Conservation (phyloP, 2,329 filamentous ascomycete species). For the Trichoderma afroharzianum region DNA sequence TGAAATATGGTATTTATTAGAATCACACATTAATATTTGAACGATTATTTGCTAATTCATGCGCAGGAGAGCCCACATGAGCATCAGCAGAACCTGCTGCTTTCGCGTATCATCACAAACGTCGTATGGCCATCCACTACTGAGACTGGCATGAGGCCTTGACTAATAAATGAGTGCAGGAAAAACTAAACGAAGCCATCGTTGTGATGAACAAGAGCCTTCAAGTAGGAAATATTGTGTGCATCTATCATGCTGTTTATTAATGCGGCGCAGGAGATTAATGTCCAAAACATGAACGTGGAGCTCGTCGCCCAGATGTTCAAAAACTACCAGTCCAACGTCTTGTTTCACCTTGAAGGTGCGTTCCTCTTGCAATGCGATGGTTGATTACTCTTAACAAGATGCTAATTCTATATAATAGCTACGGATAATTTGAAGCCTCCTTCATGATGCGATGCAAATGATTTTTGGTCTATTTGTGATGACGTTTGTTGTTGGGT, state of each 20-base stretch:
- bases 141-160: neutral
- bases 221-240: constrained; percentile 51
- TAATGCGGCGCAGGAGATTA: constrained; percentile 69
- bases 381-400: neutral
- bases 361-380: constrained; percentile 23
- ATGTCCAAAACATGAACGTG: constrained; percentile 98
- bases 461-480: neutral
- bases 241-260: too few relatives aligned
- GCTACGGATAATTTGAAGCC: constrained; percentile 82
- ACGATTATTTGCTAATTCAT: neutral
- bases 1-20: neutral
- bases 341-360: constrained; percentile 97
- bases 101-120: constrained; percentile 95
- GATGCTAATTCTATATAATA: constrained; percentile 33
- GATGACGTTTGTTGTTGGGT: neutral
- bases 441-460: constrained; percentile 48
- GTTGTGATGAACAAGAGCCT: constrained; percentile 90
- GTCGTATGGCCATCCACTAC: constrained; percentile 60
- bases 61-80: constrained; percentile 88
- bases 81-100: constrained; percentile 89
- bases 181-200: constrained; percentile 94
- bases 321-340: constrained; percentile 98
- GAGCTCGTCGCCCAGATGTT: constrained; percentile 99
- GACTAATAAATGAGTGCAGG: constrained; percentile 50
- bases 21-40: neutral